A percentile compares a stretch with the other conserved stretches of the same genome.
These are phyloP conservation scores for Phyllosticta citriasiana DNA, from an alignment of 2,329 filamentous ascomycete species.

Conservation along the genomic window DNA sequence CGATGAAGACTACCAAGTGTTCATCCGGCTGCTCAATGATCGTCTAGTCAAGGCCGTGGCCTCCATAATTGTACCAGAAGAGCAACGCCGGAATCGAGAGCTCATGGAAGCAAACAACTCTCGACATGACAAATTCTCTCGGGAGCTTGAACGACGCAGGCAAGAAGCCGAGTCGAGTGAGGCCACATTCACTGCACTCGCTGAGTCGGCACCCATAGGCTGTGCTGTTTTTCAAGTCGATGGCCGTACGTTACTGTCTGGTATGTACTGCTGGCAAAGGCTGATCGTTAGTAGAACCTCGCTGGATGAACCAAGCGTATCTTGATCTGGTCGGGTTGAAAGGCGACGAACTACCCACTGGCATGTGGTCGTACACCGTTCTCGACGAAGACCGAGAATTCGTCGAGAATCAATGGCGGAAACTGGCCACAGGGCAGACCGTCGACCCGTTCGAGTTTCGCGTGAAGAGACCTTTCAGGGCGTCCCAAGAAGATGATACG, in stretches of 20 bases:
- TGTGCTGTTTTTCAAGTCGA: constrained; percentile 9
- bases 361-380: background rate
- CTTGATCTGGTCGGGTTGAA: constrained; percentile 5
- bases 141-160: constrained; percentile 4
- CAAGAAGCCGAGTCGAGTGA: constrained; percentile 1
- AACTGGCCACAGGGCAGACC: background rate
- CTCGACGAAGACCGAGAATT: constrained; percentile 1
- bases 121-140: background rate
- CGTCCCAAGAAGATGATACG: background rate
- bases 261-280: no score
- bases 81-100: constrained; percentile 2
- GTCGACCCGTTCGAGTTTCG: constrained; percentile 8
- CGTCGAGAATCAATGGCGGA: constrained; percentile 6
- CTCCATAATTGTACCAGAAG: constrained; percentile 5
- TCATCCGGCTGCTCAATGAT: constrained; percentile 4
- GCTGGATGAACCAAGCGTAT: constrained; percentile 10
- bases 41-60: constrained; percentile 9
- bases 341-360: background rate
- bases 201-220: constrained; percentile 3
- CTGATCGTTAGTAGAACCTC: background rate
- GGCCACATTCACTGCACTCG: constrained; percentile 2
- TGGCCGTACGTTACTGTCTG: background rate
- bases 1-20: constrained; percentile 9
- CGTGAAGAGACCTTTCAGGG: background rate
- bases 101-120: constrained; percentile 1